A percentile compares a stretch with the other conserved stretches of the same genome.
These are phyloP conservation scores for Thelephora ganbajun DNA, from an alignment of 768 basidiomycete species.

Conservation along the genomic window DNA sequence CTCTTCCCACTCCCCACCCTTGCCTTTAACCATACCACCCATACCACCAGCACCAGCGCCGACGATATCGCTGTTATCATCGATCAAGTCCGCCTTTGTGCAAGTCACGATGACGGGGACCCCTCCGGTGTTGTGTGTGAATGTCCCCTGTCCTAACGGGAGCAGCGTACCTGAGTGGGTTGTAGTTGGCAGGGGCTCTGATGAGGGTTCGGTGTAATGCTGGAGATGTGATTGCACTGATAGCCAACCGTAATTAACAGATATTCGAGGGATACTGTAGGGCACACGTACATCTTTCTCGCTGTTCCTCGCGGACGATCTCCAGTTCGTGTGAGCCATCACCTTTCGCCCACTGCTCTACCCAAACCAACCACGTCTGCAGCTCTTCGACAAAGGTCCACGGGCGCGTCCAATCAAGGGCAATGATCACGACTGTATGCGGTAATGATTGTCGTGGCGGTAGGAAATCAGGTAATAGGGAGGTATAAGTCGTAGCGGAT, in stretches of 20 bases:
- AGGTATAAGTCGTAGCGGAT: slow-evolving; percentile 51
- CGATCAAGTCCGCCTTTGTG: slow-evolving; percentile 88
- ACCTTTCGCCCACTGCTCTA: slow-evolving; percentile 67
- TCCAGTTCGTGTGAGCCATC: slow-evolving; percentile 60
- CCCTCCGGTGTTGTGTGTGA: slow-evolving; percentile 79
- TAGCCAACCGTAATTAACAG: neutral
- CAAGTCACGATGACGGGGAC: slow-evolving; percentile 83
- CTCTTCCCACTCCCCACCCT: slow-evolving; percentile 91
- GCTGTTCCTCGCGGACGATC: slow-evolving; percentile 65
- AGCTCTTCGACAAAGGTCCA: slow-evolving; percentile 85
- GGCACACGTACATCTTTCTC: slow-evolving; percentile 57
- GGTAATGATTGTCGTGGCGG: slow-evolving; percentile 54
- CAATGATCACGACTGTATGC: slow-evolving; percentile 70
- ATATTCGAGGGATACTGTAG: slow-evolving; percentile 5
- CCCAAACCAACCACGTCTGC: slow-evolving; percentile 73
- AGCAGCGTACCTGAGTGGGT: slow-evolving; percentile 55
- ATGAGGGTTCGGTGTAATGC: slow-evolving; percentile 75
- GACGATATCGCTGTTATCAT: slow-evolving; percentile 60
- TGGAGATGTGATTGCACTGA: slow-evolving; percentile 82
- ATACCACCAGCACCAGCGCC: slow-evolving; percentile 65
- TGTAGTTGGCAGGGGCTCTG: slow-evolving; percentile 47
- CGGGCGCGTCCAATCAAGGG: slow-evolving; percentile 91
- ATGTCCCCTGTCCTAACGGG: slow-evolving; percentile 72
- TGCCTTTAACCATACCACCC: slow-evolving; percentile 85
- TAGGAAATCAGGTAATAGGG: slow-evolving; percentile 65